Evolutionary conservation across 2,329 filamentous ascomycete genomes (phyloP).

Genomic region (Arthrinium phaeospermum): DNA sequence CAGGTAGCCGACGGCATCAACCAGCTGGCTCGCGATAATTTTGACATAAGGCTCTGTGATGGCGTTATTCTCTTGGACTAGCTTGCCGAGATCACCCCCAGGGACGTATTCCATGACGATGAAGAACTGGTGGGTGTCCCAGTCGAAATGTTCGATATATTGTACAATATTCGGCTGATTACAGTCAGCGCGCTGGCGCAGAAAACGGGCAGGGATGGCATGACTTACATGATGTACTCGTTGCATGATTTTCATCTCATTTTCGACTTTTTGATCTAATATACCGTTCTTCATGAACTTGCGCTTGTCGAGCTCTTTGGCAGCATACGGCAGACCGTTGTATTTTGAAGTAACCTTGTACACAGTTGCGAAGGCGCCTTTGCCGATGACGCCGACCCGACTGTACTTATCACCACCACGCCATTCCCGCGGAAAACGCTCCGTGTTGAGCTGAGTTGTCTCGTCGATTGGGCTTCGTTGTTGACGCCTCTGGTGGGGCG

Average conservation of each 20-base stretch:
- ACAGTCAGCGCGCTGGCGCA: conserved; percentile 29
- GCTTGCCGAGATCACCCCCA: conserved; percentile 80
- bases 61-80: conserved; percentile 65
- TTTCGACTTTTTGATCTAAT: conserved; percentile 89
- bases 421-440: conserved; percentile 68
- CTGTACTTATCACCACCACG: conserved; percentile 86
- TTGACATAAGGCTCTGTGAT: conserved; percentile 74
- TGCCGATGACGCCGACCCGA: conserved; percentile 79
- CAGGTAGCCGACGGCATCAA: conserved; percentile 84
- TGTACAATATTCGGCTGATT: conserved; percentile 82
- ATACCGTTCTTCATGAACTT: conserved; percentile 92
- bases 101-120: conserved; percentile 96
- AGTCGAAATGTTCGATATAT: conserved; percentile 88
- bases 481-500: conserved; percentile 27
- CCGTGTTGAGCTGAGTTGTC: conserved; percentile 40
- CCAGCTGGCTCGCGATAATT: conserved; percentile 74
- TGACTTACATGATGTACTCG: conserved; percentile 76
- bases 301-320: conserved; percentile 93
- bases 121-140: conserved; percentile 83
- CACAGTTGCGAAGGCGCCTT: conserved; percentile 93
- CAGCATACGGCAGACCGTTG: conserved; percentile 83
- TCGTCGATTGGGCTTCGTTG: conserved; percentile 21
- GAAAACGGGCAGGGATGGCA: conserved; percentile 3
- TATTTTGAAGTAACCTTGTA: conserved; percentile 88
- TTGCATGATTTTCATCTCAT: conserved; percentile 97